Conservation (phyloP, 2,329 filamentous ascomycete genomes). For the Beauveria asiatica region DNA sequence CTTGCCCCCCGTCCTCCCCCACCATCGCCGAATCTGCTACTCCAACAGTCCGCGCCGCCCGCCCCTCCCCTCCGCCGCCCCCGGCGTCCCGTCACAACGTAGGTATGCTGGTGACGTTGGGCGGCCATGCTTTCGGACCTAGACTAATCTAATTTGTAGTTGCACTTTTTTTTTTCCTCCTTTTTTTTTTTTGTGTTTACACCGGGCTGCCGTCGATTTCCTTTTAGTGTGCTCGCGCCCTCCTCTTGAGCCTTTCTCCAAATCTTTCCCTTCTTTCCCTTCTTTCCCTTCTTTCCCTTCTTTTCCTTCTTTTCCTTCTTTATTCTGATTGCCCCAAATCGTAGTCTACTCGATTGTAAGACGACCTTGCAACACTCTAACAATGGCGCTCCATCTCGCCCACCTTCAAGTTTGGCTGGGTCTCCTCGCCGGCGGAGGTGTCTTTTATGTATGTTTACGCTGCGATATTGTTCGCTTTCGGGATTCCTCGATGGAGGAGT, state of each 20-base stretch:
- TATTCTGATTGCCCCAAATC: not conserved
- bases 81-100: not conserved
- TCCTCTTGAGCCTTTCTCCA: not conserved
- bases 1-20: not conserved
- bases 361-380: not conserved
- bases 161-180: not conserved
- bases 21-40: not conserved
- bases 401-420: slow-evolving; percentile 34
- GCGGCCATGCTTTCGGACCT: slow-evolving; percentile 1
- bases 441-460: slow-evolving; percentile 32
- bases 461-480: not conserved
- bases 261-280: not conserved
- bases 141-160: not conserved
- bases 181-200: not conserved
- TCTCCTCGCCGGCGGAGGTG: slow-evolving; percentile 25
- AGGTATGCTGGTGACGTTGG: not conserved
- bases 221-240: slow-evolving; percentile 7
- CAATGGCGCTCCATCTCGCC: slow-evolving; percentile 22
- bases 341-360: not conserved
- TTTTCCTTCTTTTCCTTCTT: not conserved
- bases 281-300: no score
- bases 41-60: not conserved
- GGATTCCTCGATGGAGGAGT: not conserved
- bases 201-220: not conserved
- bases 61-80: not conserved